Conservation (phyloP, 2,329 filamentous ascomycete species). For the Aaosphaeria pasadenensis region DNA sequence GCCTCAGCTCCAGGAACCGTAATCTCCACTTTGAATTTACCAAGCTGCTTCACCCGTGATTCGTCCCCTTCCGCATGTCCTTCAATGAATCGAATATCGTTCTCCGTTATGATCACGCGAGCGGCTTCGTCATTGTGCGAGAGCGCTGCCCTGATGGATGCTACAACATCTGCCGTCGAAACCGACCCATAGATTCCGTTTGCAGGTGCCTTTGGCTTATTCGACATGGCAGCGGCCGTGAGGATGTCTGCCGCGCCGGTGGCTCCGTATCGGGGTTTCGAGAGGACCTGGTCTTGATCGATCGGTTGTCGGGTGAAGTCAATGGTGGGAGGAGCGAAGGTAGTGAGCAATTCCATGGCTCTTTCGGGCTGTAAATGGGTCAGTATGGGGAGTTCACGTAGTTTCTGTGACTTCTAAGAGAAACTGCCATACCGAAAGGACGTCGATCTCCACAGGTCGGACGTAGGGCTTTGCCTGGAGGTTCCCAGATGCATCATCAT, state of each 20-base stretch:
- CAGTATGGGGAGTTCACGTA: conserved; percentile 8
- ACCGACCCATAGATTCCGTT: conserved; percentile 54
- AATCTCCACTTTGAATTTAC: conserved; percentile 53
- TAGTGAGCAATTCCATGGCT: conserved; percentile 47
- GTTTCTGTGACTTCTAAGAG: not conserved
- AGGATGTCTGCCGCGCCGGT: conserved; percentile 35
- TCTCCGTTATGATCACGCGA: conserved; percentile 47
- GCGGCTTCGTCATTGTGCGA: conserved; percentile 52
- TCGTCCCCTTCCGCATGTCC: conserved; percentile 33
- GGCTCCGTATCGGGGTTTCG: conserved; percentile 26
- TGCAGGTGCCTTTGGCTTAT: conserved; percentile 20
- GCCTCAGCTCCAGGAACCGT: conserved; percentile 46
- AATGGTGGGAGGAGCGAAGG: conserved; percentile 46
- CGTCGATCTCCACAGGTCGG: conserved; percentile 39
- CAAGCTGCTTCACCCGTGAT: conserved; percentile 52
- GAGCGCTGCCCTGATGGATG: conserved; percentile 48
- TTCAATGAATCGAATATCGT: conserved; percentile 50
- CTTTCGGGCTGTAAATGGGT: conserved; percentile 37
- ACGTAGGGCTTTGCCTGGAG: conserved; percentile 23
- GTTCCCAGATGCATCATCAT: conserved; percentile 7
- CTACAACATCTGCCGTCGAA: conserved; percentile 51
- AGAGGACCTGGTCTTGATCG: conserved; percentile 28
- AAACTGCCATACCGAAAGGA: conserved; percentile 34
- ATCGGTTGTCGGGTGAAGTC: conserved; percentile 48
- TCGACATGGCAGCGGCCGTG: conserved; percentile 29